Evolutionary conservation across 2,329 filamentous ascomycete genomes (phyloP).

Genomic region (Aspergillus sp.): DNA sequence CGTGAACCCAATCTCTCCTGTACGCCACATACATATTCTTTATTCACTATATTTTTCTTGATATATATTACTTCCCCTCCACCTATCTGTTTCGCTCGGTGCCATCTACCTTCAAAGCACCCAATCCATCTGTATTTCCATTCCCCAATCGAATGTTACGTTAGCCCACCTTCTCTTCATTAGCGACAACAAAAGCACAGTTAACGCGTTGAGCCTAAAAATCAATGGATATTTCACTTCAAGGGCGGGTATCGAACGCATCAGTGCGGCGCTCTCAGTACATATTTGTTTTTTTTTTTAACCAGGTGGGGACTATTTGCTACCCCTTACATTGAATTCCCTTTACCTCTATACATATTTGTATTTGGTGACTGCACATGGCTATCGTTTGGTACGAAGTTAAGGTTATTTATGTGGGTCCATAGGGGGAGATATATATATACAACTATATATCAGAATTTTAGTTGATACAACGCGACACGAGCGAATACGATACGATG

Average conservation of each 20-base stretch:
- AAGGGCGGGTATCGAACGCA: neutral
- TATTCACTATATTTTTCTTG: conserved; percentile 4
- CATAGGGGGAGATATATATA: neutral
- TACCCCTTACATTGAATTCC: too few relatives aligned
- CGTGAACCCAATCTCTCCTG: neutral
- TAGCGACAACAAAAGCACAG: neutral
- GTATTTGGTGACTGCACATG: too few relatives aligned
- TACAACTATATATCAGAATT: neutral
- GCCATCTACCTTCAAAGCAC: neutral
- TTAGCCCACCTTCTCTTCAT: neutral
- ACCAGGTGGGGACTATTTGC: too few relatives aligned
- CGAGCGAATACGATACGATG: neutral
- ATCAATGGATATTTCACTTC: neutral
- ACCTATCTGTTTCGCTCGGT: neutral
- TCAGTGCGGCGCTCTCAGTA: neutral
- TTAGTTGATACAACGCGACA: neutral
- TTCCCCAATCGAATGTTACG: neutral
- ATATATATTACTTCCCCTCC: neutral
- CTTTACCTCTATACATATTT: too few relatives aligned
- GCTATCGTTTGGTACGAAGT: too few relatives aligned
- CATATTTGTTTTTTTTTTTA: neutral
- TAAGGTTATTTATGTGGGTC: too few relatives aligned
- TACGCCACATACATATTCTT: neutral
- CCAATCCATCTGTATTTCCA: neutral
- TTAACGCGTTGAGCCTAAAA: neutral